Evolutionary conservation across 352 stramenopile species (phyloP).

Genomic region (Phytophthora macrochlamydospora): DNA sequence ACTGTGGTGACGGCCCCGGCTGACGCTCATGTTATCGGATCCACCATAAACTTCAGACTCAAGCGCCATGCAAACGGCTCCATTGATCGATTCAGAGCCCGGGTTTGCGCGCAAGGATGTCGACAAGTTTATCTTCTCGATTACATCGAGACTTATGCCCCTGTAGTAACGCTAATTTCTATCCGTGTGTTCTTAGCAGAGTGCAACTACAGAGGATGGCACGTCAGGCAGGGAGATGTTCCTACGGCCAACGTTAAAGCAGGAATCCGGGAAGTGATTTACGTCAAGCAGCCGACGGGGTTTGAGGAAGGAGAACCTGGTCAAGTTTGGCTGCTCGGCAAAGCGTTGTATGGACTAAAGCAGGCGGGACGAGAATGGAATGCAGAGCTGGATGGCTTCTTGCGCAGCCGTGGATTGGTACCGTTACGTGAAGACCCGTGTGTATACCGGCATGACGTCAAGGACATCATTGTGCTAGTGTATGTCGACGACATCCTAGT

Average conservation of each 20-base stretch:
- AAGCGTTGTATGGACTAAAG: slow-evolving; percentile 7
- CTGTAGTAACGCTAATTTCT: not conserved
- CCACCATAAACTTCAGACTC: not conserved
- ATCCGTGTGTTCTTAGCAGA: slow-evolving; percentile 9
- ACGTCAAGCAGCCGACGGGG: slow-evolving; percentile 4
- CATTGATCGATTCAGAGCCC: slow-evolving; percentile 7
- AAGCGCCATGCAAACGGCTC: slow-evolving; percentile 9
- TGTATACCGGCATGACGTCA: not conserved
- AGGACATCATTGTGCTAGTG: slow-evolving; percentile 2
- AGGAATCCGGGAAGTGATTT: not conserved
- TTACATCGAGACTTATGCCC: slow-evolving; percentile 9
- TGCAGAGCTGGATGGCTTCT: not conserved
- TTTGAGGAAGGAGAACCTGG: slow-evolving; percentile 8
- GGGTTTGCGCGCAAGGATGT: slow-evolving; percentile 4
- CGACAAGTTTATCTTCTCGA: slow-evolving; percentile 3
- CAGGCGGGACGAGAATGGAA: slow-evolving; percentile 9
- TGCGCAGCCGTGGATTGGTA: not conserved
- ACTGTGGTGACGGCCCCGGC: not conserved
- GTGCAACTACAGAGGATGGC: not conserved
- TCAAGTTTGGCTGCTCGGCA: slow-evolving; percentile 8
- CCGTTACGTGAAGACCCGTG: not conserved
- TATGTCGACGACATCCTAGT: slow-evolving; percentile 11
- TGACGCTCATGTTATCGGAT: slow-evolving; percentile 5
- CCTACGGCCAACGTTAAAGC: slow-evolving; percentile 9
- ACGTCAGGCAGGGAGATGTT: not conserved